Evolutionary conservation across 495 filamentous ascomycete species (phyloP), one percentile per base, ranked within the genome.

Genomic region (Neurospora discreta): DNA sequence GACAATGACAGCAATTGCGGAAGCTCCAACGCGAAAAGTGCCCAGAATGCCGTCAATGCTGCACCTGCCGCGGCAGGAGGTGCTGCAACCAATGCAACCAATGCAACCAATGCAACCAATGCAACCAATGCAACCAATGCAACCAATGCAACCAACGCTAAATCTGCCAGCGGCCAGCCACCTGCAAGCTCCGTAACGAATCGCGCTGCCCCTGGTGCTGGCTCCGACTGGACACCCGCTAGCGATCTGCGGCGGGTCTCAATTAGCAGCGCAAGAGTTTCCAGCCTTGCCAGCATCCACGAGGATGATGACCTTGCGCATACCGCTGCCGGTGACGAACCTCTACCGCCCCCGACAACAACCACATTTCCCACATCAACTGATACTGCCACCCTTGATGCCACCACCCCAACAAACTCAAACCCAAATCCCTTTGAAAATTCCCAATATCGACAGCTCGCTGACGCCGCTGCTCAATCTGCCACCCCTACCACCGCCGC

Each of bases 271-370:
- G 39, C 68, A 23, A 42, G 41, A 30, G 23, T 58, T 42, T 58
- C 69, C 41, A 38, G 20, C 69, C 41, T 70, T 36, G 23, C 69
- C 23, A 70, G 69, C 42, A 70, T 70, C 69, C 33, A 58, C 41
- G 69, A 70, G 15, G 52, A 65, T 65, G 52, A 65, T 65, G 52
- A 65, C 26, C 23, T 65, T 65, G 52, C 52, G 52, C 52, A 65
- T 65, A 65, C 52, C 52, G 52, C 52, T 65, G 52, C 52, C 26
- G 52, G 52, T 65, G 15, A 65, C 52, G 52, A 42, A 72, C 18
- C 72, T 41, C 36, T 75, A 68, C 60, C 70, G 71, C 72, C 72
- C 70, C 58, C 20, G 43, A 30, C n/a, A 33, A 18, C 65, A 52
- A 58, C 72, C 60, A 36, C 16, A 23, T 4, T 9, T 40, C 9